Base-by-base conservation (phyloP, 2,329 filamentous ascomycete genomes). In the Tolypocladium inflatum region DNA sequence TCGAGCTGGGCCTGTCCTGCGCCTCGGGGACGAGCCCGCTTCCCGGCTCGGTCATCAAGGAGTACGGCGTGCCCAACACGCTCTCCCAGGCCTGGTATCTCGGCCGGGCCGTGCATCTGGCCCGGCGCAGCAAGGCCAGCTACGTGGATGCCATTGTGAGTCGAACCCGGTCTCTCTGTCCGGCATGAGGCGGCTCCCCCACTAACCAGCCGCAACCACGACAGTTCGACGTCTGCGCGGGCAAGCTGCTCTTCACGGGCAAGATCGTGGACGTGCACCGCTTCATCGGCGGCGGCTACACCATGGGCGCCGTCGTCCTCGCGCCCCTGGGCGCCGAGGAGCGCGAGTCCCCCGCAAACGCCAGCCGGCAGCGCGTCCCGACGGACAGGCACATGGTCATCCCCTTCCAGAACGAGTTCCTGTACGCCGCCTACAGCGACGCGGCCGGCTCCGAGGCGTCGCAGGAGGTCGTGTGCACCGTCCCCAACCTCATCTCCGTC, bases 381-480 rank as follows among this genome's bases (percentile, higher is more conserved):
- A 61, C n/a, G 0, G 65, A 70, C n/a, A 64, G 61, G 6, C 64
- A 72, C 57, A 71, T 74, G 66, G 58, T 69, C 2, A 74, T 76
- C 3, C 74, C 74, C 0, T 76, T 76, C 62, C 71, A 76, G 59
- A 76, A 76, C 57, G 74, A 76, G 57, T 74, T 69, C 35, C 62
- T 76, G 0, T 75, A 72, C 35, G 75, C 74, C 0, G 70, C 70
- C 0, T 63, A 70, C 10, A 65, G 67, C 15, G 70, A 74, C 48
- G 58, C 64, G 0, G 62, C 66, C 2, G 70, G 69, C 1, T 67
- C 68, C 1, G 66, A 71, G 7, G 61, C 61, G 0, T 67, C 65
- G 0, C 67, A 67, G 9, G 58, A 71, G 26, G 64, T 73, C 2
- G 64, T 73, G 0, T 72, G 71, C 58, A 74, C 71, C 0, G 71